Conservation (phyloP, 306 rosid genomes). For the Dalbergia cultrata region DNA sequence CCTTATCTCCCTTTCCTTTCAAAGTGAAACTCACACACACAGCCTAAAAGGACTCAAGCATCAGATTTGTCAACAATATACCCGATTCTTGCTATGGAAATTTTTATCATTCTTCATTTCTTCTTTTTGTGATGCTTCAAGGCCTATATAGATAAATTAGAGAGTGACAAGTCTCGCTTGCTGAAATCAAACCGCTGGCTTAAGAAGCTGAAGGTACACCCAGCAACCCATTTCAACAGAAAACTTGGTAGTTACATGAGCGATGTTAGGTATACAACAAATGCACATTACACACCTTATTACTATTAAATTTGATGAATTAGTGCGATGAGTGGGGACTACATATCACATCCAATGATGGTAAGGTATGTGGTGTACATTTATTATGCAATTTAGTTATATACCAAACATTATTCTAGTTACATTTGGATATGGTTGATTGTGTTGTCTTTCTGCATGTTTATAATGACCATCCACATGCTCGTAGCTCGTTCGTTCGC, state of each 20-base stretch:
- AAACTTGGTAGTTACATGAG: not conserved
- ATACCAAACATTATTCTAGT: too few relatives aligned
- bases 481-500: not conserved
- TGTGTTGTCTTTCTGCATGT: not conserved
- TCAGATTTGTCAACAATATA: not conserved
- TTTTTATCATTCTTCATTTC: constrained; percentile 26
- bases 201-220: constrained; percentile 61
- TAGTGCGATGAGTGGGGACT: too few relatives aligned
- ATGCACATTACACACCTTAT: too few relatives aligned
- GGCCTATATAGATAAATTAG: constrained; percentile 64
- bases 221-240: not conserved
- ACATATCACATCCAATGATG: too few relatives aligned
- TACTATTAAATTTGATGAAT: too few relatives aligned
- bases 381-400: too few relatives aligned
- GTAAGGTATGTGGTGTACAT: too few relatives aligned
- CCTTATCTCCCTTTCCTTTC: too few relatives aligned
- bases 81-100: not conserved
- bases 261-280: too few relatives aligned
- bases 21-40: too few relatives aligned
- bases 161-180: constrained; percentile 50
- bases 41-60: not conserved
- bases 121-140: constrained; percentile 34
- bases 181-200: constrained; percentile 48
- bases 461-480: not conserved
- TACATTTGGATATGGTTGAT: not conserved